Percentiles rank a stretch among this genome's conserved stretches.
phyloP scores from a whole-genome alignment of 495 filamentous ascomycete genomes.

The Aspergillus nidulans region DNA sequence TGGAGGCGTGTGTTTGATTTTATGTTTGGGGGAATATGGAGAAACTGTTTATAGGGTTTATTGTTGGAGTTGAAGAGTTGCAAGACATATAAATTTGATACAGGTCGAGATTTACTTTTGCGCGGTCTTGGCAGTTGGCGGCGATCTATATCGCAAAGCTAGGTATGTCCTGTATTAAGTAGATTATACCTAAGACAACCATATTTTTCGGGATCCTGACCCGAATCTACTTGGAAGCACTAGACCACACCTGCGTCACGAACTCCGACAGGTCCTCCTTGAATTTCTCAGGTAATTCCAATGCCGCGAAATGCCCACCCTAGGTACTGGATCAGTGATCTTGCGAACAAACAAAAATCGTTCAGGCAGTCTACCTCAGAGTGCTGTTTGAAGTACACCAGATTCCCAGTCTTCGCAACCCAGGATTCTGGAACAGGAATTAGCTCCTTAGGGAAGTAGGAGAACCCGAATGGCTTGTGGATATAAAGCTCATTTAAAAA shows the following conservation, averaged over 20 bases:
- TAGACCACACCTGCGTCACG: slow-evolving; percentile 37
- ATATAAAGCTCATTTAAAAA: slow-evolving; percentile 35
- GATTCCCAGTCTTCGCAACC: slow-evolving; percentile 44
- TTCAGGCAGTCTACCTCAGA: slow-evolving; percentile 13
- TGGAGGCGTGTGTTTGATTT: not conserved
- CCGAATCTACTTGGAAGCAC: not conserved
- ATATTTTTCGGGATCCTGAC: no score
- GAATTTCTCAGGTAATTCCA: slow-evolving; percentile 28
- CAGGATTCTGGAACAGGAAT: slow-evolving; percentile 44
- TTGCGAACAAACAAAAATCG: not conserved
- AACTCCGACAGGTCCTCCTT: slow-evolving; percentile 57
- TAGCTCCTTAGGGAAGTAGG: slow-evolving; percentile 53
- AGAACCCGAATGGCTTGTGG: slow-evolving; percentile 57
- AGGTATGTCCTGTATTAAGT: no score
- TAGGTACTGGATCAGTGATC: slow-evolving; percentile 10
- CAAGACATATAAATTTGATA: slow-evolving; percentile 1
- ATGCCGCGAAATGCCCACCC: slow-evolving; percentile 36
- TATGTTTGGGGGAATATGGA: not conserved
- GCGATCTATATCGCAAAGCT: not conserved
- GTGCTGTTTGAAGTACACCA: slow-evolving; percentile 39
- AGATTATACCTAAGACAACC: no score
- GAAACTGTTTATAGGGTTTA: not conserved
- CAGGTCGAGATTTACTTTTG: not conserved
- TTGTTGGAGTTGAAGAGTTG: not conserved
- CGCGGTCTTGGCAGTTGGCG: not conserved